Evolutionary conservation across 371 early-diverging fungal species (phyloP).

Genomic region (Mortierella sp.): DNA sequence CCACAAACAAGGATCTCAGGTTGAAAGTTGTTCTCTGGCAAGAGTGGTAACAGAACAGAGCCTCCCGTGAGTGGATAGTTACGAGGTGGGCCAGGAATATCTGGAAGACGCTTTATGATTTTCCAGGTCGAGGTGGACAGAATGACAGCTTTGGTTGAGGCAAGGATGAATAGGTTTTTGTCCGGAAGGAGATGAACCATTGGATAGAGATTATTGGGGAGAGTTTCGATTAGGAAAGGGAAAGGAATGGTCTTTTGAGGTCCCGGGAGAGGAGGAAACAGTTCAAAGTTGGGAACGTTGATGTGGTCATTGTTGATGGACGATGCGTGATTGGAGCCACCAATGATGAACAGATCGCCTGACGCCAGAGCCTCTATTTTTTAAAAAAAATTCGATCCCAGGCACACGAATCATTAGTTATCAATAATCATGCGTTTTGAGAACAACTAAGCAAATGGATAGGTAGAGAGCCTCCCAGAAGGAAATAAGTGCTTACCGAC

Average conservation of each 20-base stretch:
- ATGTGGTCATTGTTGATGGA: slow-evolving; percentile 61
- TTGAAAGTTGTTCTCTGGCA: slow-evolving; percentile 55
- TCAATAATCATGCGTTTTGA: not conserved
- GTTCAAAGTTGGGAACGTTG: slow-evolving; percentile 62
- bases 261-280: slow-evolving; percentile 44
- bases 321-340: slow-evolving; percentile 65
- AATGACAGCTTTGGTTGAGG: slow-evolving; percentile 63
- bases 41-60: slow-evolving; percentile 60
- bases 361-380: slow-evolving; percentile 63
- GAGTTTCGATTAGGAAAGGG: slow-evolving; percentile 65
- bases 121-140: slow-evolving; percentile 60
- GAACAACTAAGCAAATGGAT: not conserved
- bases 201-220: slow-evolving; percentile 71
- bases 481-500: slow-evolving; percentile 41
- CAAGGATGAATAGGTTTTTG: slow-evolving; percentile 66
- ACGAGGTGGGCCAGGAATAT: slow-evolving; percentile 64
- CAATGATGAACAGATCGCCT: slow-evolving; percentile 64
- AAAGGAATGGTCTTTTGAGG: slow-evolving; percentile 48
- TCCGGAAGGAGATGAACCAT: slow-evolving; percentile 51
- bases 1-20: slow-evolving; percentile 61
- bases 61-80: slow-evolving; percentile 72
- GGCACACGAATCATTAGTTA: too few species aligned
- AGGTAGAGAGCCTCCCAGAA: not conserved
- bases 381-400: too few species aligned
- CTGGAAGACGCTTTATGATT: slow-evolving; percentile 60